Percentiles rank a stretch among this genome's conserved stretches.
Evolutionary conservation across 2,329 filamentous ascomycete genomes (phyloP).

Genomic region (Pseudocercospora macadamiae): DNA sequence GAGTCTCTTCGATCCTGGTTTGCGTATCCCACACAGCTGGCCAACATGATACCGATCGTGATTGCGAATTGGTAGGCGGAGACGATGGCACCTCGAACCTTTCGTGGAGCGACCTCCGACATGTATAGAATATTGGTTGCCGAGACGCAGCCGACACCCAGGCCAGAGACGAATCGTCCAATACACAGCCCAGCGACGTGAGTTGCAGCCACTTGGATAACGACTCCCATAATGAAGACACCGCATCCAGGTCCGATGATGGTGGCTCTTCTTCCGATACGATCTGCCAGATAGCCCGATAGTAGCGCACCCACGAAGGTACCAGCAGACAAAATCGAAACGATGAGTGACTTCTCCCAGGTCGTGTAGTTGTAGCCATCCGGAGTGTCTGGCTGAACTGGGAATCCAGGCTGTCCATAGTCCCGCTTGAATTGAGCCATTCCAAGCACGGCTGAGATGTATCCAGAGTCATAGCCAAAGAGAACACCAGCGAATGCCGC

Average conservation of each 20-base stretch:
- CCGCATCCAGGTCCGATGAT: constrained; percentile 62
- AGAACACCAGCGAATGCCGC: constrained; percentile 64
- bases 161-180: constrained; percentile 73
- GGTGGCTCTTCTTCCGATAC: constrained; percentile 65
- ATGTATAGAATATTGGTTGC: constrained; percentile 59
- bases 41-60: constrained; percentile 76
- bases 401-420: constrained; percentile 33
- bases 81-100: constrained; percentile 77
- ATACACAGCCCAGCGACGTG: constrained; percentile 67
- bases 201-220: constrained; percentile 63
- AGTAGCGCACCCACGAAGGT: constrained; percentile 74
- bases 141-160: constrained; percentile 73
- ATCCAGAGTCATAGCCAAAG: constrained; percentile 63
- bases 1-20: constrained; percentile 65
- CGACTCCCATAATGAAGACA: constrained; percentile 62
- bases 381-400: constrained; percentile 17
- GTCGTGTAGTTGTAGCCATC: constrained; percentile 34
- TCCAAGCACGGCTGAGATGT: constrained; percentile 57
- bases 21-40: constrained; percentile 73
- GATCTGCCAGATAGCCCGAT: constrained; percentile 62
- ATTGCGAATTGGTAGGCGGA: constrained; percentile 83
- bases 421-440: constrained; percentile 52
- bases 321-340: constrained; percentile 75
- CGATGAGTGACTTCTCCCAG: constrained; percentile 60
- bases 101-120: constrained; percentile 55